Base-by-base conservation (phyloP, 2,329 filamentous ascomycete genomes). In the Colletotrichum camelliae region DNA sequence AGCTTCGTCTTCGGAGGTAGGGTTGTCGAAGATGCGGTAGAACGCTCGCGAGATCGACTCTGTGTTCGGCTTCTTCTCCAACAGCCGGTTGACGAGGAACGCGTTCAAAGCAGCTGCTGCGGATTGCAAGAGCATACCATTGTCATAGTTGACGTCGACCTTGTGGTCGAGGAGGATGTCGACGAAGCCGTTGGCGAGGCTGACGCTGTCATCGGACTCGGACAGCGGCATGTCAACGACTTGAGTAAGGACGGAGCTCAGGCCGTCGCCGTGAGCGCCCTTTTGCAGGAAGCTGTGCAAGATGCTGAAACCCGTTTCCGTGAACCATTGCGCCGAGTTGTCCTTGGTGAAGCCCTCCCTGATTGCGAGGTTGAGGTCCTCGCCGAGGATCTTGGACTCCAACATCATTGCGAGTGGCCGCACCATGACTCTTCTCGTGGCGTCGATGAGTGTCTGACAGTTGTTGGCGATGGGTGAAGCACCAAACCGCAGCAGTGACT, bases 11-110 rank as follows among this genome's bases (percentile, higher is more conserved):
- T 92, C 89, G 4, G 87, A 80, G 1, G 89, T 80, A 0, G 86
- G 84, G 0, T 87, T 87, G 61, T 89, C 87, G 65, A 94, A 90
- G 2, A 93, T 87, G 39, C 86, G 87, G 24, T 90, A 89, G 69
- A 94, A 90, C 0, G 90, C 90, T 73, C 86, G 82, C 0, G 88
- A 88, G 2, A 93, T 81, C 0, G 90, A 85, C 60, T 87, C 85
- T 2, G 87, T 84, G 6, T 86, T 87, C 0, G 91, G 90, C 10
- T 86, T 86, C 69, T 88, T 85, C 6, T 84, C 81, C 7, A 93
- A 83, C 27, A 93, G 84, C 62, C 86, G 83, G 64, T 82, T 83
- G 4, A 91, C 88, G 77, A 93, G 86, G 15, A 85, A 83, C 7
- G 85, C 80, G 65, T 91, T 87, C 8, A 88, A 90, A 58, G 86